A percentile compares a stretch with the other conserved stretches of the same genome.
Conservation (phyloP, 2,329 filamentous ascomycete species). For the Furcasterigmium sp. region DNA sequence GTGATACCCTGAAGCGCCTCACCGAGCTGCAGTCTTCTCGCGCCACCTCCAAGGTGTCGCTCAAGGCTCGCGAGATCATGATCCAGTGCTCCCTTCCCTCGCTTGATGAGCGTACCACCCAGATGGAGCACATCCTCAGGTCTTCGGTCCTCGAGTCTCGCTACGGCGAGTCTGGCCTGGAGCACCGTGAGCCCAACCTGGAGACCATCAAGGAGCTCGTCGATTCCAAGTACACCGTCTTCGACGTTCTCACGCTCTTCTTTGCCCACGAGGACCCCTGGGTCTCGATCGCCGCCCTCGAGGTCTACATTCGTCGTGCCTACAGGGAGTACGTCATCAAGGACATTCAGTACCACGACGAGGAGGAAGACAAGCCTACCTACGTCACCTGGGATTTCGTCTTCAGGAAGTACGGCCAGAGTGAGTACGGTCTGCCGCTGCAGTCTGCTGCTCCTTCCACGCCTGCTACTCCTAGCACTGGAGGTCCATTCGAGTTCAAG, state of each 20-base stretch:
- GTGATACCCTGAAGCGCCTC: conserved; percentile 74
- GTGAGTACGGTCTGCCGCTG: conserved; percentile 79
- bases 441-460: conserved; percentile 78
- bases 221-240: conserved; percentile 97
- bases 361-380: conserved; percentile 61
- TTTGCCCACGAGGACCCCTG: conserved; percentile 91
- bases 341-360: conserved; percentile 79
- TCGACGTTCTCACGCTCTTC: conserved; percentile 92
- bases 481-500: conserved; percentile 63
- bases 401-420: conserved; percentile 86
- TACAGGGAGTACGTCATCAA: conserved; percentile 95
- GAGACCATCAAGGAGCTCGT: conserved; percentile 95
- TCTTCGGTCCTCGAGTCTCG: conserved; percentile 95
- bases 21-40: conserved; percentile 83
- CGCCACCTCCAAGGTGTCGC: conserved; percentile 85
- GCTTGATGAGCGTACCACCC: conserved; percentile 85
- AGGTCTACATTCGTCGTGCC: conserved; percentile 92
- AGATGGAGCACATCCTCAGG: conserved; percentile 98
- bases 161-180: conserved; percentile 95
- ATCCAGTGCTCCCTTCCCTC: conserved; percentile 97
- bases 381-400: conserved; percentile 96
- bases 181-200: conserved; percentile 86
- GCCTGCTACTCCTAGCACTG: conserved; percentile 65
- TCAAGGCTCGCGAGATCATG: conserved; percentile 95
- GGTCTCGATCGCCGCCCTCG: conserved; percentile 88